phyloP scores from a whole-genome alignment of 352 stramenopile species.

The Blastocystis sp. region DNA sequence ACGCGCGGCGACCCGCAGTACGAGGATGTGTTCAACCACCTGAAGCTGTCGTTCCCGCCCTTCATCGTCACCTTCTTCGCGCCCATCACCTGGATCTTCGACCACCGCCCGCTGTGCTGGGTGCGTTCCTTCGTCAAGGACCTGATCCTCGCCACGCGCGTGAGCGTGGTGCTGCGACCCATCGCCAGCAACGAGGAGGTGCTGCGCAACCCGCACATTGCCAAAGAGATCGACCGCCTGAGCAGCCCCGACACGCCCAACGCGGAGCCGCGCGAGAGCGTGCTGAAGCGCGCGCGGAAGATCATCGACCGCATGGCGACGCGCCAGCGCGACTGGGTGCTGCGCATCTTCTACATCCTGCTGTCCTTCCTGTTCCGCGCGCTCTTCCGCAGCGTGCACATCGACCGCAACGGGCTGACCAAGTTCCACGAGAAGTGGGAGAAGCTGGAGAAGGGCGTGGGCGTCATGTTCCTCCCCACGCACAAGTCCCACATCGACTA shows the following conservation, averaged over 20 bases:
- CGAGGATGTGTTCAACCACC: constrained; percentile 56
- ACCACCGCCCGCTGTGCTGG: constrained; percentile 60
- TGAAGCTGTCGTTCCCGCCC: neutral
- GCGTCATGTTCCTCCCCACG: constrained; percentile 81
- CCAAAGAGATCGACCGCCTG: constrained; percentile 60
- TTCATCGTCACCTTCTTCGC: constrained; percentile 4
- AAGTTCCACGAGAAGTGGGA: constrained; percentile 75
- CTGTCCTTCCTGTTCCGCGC: constrained; percentile 64
- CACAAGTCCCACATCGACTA: constrained; percentile 86
- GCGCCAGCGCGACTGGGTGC: constrained; percentile 48
- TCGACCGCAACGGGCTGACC: constrained; percentile 41
- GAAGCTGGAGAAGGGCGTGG: constrained; percentile 74
- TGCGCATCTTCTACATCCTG: constrained; percentile 67
- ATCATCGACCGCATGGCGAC: constrained; percentile 52
- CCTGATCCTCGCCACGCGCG: constrained; percentile 17
- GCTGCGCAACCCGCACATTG: constrained; percentile 42
- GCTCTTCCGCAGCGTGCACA: constrained; percentile 39
- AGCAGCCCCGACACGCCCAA: neutral
- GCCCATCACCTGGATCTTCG: constrained; percentile 54
- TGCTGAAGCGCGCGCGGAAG: constrained; percentile 11
- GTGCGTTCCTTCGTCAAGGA: constrained; percentile 22
- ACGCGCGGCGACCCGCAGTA: constrained; percentile 48
- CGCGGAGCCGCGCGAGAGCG: neutral
- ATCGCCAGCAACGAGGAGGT: constrained; percentile 52
- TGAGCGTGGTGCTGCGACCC: constrained; percentile 21